Evolutionary conservation across 805 yeast genomes (phyloP), one percentile per base, ranked within the genome.

Genomic region (Jamesozyma hellenica): DNA sequence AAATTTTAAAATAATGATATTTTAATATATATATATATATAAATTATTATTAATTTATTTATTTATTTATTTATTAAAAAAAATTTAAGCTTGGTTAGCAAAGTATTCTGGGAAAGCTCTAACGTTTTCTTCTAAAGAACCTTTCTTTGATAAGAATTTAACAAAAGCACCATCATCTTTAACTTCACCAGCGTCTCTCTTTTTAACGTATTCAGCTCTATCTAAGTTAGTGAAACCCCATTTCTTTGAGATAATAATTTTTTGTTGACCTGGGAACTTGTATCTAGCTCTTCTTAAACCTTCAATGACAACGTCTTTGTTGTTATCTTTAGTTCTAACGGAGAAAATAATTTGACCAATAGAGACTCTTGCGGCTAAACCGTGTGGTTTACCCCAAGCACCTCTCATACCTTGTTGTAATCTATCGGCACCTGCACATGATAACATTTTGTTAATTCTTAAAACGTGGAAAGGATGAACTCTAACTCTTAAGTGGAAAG

Each of bases 381-480:
- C 98, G 65, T 88, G 96, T 65, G 98, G 98, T 79, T 92, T 92
- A 87, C 98, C 98, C 97, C 97, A 92, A 69, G 98, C 98, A 80
- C 94, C 94, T 86, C 98, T 90, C 98, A 92, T 92, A 88, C 98
- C 98, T 78, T 92, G 97, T 79, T 92, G 98, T 75, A 92, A 82
- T 84, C 98, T 87, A 90, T 92, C 98, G 70, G 98, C 98, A 85
- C 98, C 98, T 77, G 98, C 98, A 80, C 98, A 92, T 67, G 98
- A 92, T 95, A 92, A 87, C 98, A 92, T 92, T 86, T 92, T 92
- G 92, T 92, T 92, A 79, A 92, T 92, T 77, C 98, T 83, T 72
- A 92, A 81, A 60, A 92, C 98, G 81, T 92, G 98, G 97, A 84
- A 92, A 63, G 98, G 98, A 75, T 92, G 98, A 66, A 88, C 97